Percentiles rank a stretch among this genome's conserved stretches.
These are phyloP conservation scores for Metroxylon sagu DNA, from an alignment of 176 grass and related monocot species.

Conservation along the genomic window DNA sequence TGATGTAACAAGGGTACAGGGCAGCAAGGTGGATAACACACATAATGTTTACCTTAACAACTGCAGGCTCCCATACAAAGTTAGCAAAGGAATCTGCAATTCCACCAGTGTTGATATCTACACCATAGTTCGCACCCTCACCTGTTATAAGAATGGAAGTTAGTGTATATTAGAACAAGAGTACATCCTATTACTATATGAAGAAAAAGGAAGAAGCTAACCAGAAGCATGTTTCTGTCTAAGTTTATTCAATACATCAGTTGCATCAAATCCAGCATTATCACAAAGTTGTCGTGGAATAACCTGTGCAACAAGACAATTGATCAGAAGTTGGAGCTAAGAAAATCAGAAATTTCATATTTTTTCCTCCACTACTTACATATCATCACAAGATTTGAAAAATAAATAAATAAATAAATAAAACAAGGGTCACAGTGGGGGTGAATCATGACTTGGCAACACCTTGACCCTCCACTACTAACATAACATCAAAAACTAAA, in stretches of 20 bases:
- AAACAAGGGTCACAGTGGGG: too few species aligned
- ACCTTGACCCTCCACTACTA: too few species aligned
- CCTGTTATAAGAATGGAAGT: constrained; percentile 32
- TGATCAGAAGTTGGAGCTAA: too few species aligned
- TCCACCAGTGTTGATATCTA: constrained; percentile 94
- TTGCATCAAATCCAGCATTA: constrained; percentile 96
- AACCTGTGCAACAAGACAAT: constrained; percentile 28
- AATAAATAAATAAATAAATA: too few species aligned
- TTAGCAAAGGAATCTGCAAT: constrained; percentile 94
- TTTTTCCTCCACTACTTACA: too few species aligned
- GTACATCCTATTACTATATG: constrained; percentile 3
- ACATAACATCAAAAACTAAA: too few species aligned
- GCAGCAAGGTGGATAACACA: too few species aligned
- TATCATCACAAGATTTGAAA: too few species aligned
- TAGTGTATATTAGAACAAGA: constrained; percentile 6
- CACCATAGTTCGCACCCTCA: constrained; percentile 89
- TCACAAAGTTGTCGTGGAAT: constrained; percentile 95
- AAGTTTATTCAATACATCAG: constrained; percentile 87
- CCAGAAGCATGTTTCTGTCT: constrained; percentile 94
- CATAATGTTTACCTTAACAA: constrained; percentile 65
- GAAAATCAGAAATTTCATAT: too few species aligned
- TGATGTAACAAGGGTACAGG: too few species aligned
- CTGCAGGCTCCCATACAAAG: constrained; percentile 98
- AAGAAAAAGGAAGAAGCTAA: constrained; percentile 18
- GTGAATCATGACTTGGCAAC: too few species aligned